Conservation (phyloP, 352 stramenopile species). For the Paralagenidium karlingii region DNA sequence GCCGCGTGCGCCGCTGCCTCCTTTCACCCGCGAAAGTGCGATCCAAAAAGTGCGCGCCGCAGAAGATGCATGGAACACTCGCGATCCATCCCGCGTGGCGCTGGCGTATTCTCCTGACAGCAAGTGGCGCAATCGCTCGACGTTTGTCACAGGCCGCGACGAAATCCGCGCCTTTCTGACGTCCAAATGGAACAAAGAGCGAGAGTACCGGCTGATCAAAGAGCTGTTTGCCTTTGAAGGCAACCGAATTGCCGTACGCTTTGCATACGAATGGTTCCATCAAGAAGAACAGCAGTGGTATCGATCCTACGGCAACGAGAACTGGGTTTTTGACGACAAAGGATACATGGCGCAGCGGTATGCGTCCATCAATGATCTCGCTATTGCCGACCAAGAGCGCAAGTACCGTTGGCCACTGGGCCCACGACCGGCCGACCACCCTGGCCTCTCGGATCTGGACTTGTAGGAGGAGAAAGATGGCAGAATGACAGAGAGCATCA, state of each 20-base stretch:
- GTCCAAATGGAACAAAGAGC: conserved; percentile 61
- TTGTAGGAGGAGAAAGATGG: no score
- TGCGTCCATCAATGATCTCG: conserved; percentile 80
- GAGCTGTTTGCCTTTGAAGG: conserved; percentile 72
- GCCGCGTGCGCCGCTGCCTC: conserved; percentile 34
- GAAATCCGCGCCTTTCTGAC: conserved; percentile 72
- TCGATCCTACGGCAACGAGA: conserved; percentile 81
- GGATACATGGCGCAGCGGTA: conserved; percentile 79
- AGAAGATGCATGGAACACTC: conserved; percentile 84
- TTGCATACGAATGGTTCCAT: conserved; percentile 78
- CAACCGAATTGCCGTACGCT: conserved; percentile 82
- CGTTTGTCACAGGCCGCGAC: conserved; percentile 61
- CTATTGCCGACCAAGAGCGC: conserved; percentile 56
- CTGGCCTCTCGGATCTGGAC: no score
- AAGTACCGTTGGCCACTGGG: conserved; percentile 47
- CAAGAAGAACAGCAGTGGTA: conserved; percentile 45
- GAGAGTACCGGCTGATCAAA: conserved; percentile 84
- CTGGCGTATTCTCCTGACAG: conserved; percentile 77
- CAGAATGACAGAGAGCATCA: no score
- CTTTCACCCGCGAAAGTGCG: conserved; percentile 69
- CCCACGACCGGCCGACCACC: conserved; percentile 24
- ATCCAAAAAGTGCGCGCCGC: conserved; percentile 69
- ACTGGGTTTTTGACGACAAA: conserved; percentile 78
- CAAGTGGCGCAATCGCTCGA: conserved; percentile 70
- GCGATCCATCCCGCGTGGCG: conserved; percentile 53